phyloP scores from a whole-genome alignment of 495 filamentous ascomycete genomes.

The Aspergillus coremiiformis region DNA sequence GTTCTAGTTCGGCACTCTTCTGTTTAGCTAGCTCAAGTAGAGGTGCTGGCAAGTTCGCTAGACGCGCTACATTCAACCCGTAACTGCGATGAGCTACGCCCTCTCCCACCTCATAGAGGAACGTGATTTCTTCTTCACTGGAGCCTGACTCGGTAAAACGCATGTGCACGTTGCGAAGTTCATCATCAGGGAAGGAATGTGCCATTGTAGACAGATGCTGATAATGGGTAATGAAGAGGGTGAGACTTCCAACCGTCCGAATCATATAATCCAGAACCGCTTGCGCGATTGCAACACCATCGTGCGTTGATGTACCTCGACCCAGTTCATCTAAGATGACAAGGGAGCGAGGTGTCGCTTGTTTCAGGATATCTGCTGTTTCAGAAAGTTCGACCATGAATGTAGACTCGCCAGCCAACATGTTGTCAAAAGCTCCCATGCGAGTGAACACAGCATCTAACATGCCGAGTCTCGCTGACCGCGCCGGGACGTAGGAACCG shows the following conservation, averaged over 20 bases:
- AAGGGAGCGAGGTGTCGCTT: conserved; percentile 70
- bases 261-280: conserved; percentile 82
- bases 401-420: conserved; percentile 88
- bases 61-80: conserved; percentile 82
- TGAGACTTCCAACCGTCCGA: conserved; percentile 63
- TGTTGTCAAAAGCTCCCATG: conserved; percentile 96
- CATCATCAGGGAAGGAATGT: conserved; percentile 50
- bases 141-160: conserved; percentile 56
- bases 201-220: conserved; percentile 72
- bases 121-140: conserved; percentile 54
- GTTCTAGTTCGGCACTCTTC: conserved; percentile 78
- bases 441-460: conserved; percentile 90
- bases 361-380: conserved; percentile 82
- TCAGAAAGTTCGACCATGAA: conserved; percentile 98
- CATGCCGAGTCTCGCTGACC: conserved; percentile 65
- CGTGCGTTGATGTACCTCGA: conserved; percentile 85
- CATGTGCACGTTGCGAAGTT: conserved; percentile 76
- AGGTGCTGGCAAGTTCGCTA: conserved; percentile 71
- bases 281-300: conserved; percentile 93
- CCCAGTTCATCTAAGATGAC: conserved; percentile 96
- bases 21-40: conserved; percentile 69
- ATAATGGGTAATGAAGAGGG: conserved; percentile 96
- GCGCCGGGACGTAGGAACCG: conserved; percentile 86
- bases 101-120: conserved; percentile 74
- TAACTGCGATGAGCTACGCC: conserved; percentile 91